Evolutionary conservation across 2,329 filamentous ascomycete species (phyloP).

Genomic region (Microdochium paspali): DNA sequence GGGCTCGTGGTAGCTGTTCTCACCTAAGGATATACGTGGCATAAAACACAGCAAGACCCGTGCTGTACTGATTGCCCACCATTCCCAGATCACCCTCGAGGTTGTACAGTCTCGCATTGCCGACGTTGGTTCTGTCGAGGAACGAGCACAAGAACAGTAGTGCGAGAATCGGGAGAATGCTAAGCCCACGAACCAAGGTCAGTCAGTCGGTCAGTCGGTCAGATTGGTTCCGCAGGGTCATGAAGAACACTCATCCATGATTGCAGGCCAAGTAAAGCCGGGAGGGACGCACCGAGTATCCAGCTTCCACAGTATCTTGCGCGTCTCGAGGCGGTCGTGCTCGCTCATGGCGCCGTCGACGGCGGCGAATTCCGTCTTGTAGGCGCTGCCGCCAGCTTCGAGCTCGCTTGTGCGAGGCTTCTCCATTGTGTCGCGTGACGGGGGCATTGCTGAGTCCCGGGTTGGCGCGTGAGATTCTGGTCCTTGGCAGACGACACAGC

Average conservation of each 20-base stretch:
- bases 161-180: conserved; percentile 53
- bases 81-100: conserved; percentile 50
- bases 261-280: not conserved
- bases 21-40: conserved; percentile 52
- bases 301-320: conserved; percentile 40
- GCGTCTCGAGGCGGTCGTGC: conserved; percentile 19
- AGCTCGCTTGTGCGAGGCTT: not conserved
- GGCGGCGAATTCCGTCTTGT: not conserved
- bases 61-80: conserved; percentile 52
- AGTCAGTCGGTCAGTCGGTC: conserved; percentile 2
- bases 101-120: conserved; percentile 58
- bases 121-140: conserved; percentile 62
- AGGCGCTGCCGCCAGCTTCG: not conserved
- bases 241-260: too few species aligned
- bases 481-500: too few species aligned
- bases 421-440: not conserved
- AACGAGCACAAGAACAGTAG: conserved; percentile 57
- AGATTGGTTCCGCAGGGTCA: not conserved
- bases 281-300: conserved; percentile 33
- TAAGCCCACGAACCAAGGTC: conserved; percentile 15
- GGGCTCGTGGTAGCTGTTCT: too few species aligned
- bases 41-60: conserved; percentile 56
- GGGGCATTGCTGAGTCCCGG: too few species aligned
- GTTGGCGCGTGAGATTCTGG: too few species aligned
- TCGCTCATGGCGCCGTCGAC: not conserved